Base-by-base conservation (phyloP, 257 asterid species). In the Leptodermis oblonga region DNA sequence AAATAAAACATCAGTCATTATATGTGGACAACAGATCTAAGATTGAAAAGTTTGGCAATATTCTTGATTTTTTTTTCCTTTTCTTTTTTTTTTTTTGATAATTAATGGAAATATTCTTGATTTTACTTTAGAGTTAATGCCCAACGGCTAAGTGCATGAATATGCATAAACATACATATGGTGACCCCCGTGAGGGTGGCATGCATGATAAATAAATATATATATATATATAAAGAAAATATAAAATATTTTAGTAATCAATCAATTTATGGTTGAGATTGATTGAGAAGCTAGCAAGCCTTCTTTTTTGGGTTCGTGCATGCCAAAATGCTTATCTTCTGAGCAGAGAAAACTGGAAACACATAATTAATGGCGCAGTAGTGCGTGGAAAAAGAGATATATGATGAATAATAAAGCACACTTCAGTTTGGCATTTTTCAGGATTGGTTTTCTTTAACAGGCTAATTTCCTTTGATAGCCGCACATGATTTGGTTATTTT, bases 401-500 rank as follows among this genome's bases (percentile, higher is more conserved):
- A n/a, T n/a, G n/a, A n/a, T n/a, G n/a, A n/a, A n/a, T n/a, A 68
- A 30, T 12, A 76, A 56, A 59, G 59, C 56, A 56, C 25, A n/a
- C 52, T 62, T 36, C 14, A 37, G 41, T 42, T 13, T 37, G 54
- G 52, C 36, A 42, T 71, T 37, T 52, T 42, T 22, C 10, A 41
- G 34, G 10, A 23, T 43, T 45, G 43, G 63, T 63, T 64, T 46
- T 70, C 71, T 70, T 43, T 34, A 34, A 34, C 6, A 25, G 18
- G 41, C 51, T 22, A 48, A 75, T 28, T 64, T 55, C 34, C 14
- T 76, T 17, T 20, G 26, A 28, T 56, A 20, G 52, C n/a, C n/a
- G 68, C 74, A 72, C 71, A 72, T 77, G 73, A 74, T 78, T 67
- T 63, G 33, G 23, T 58, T 68, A 67, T 55, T 67, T 74, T n/a